Percentiles rank a stretch among this genome's conserved stretches.
These are phyloP conservation scores for Panellus pusillus DNA, from an alignment of 768 basidiomycete genomes.

Conservation along the genomic window DNA sequence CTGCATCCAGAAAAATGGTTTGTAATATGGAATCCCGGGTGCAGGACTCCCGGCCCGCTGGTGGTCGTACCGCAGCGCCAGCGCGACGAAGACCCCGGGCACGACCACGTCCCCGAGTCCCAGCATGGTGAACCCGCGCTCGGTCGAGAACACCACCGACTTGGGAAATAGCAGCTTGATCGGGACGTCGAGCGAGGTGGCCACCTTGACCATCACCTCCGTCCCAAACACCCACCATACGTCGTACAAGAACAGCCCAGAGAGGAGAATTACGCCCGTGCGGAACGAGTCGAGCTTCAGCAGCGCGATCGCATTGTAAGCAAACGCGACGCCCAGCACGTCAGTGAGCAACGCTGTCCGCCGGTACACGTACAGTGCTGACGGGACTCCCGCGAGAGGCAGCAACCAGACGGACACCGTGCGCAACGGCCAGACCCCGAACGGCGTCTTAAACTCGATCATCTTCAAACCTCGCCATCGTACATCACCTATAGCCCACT, in stretches of 20 bases:
- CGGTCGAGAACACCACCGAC: constrained; percentile 47
- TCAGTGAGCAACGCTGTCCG: constrained; percentile 78
- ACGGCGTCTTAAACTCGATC: constrained; percentile 39
- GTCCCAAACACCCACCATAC: constrained; percentile 95
- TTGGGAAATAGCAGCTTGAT: constrained; percentile 93
- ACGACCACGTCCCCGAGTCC: constrained; percentile 87
- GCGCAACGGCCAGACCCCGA: constrained; percentile 46
- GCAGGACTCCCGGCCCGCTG: constrained; percentile 36
- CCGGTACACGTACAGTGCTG: constrained; percentile 59
- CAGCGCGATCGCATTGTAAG: constrained; percentile 74
- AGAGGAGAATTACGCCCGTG: constrained; percentile 81
- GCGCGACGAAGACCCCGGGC: constrained; percentile 69
- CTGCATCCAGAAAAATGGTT: constrained; percentile 75
- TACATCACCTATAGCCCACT: constrained; percentile 46
- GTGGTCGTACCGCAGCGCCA: constrained; percentile 85
- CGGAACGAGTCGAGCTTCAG: constrained; percentile 87
- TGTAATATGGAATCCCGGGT: constrained; percentile 43
- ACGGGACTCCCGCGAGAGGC: constrained; percentile 63
- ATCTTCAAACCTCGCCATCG: constrained; percentile 61
- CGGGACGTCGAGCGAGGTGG: constrained; percentile 85
- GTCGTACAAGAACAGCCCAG: constrained; percentile 89
- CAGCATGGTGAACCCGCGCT: constrained; percentile 79
- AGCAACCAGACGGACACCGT: constrained; percentile 58
- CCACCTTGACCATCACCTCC: constrained; percentile 91
- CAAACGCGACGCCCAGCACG: constrained; percentile 73